Evolutionary conservation across 1,139 yeast genomes (phyloP).

Genomic region (Wickerhamomyces sp.): DNA sequence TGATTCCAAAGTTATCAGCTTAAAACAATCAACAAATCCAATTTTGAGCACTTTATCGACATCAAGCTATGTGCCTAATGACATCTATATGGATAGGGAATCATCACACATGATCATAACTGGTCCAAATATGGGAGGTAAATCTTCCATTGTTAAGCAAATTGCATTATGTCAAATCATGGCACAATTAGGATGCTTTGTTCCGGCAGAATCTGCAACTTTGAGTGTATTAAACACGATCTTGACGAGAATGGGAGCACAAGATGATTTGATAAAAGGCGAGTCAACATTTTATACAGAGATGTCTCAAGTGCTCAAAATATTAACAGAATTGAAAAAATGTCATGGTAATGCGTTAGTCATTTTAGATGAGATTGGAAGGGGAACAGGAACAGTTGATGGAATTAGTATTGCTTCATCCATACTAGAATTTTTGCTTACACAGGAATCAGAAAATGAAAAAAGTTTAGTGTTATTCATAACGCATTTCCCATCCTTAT

Average conservation of each 20-base stretch:
- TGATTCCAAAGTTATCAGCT: constrained; percentile 41
- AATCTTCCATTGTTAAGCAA: constrained; percentile 45
- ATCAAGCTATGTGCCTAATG: constrained; percentile 62
- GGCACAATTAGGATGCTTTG: constrained; percentile 48
- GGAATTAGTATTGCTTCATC: constrained; percentile 86
- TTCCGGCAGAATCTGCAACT: constrained; percentile 45
- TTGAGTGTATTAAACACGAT: constrained; percentile 38
- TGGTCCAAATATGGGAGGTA: constrained; percentile 60
- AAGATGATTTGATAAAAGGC: constrained; percentile 36
- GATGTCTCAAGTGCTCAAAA: constrained; percentile 43
- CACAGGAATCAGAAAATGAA: constrained; percentile 28
- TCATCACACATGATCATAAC: constrained; percentile 57
- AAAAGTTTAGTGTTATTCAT: constrained; percentile 69
- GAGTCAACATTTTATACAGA: constrained; percentile 47
- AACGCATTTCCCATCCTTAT: constrained; percentile 81
- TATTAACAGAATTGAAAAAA: constrained; percentile 27
- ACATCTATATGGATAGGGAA: constrained; percentile 46
- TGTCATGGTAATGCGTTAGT: constrained; percentile 33
- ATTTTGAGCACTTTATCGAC: constrained; percentile 52
- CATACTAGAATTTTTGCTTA: constrained; percentile 59
- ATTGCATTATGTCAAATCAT: constrained; percentile 40
- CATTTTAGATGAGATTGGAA: constrained; percentile 48
- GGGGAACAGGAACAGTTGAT: constrained; percentile 80
- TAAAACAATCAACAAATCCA: constrained; percentile 72
- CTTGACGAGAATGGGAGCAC: constrained; percentile 43